phyloP scores from a whole-genome alignment of 1,284 basidiomycete species.

The Pseudozyma sp. region DNA sequence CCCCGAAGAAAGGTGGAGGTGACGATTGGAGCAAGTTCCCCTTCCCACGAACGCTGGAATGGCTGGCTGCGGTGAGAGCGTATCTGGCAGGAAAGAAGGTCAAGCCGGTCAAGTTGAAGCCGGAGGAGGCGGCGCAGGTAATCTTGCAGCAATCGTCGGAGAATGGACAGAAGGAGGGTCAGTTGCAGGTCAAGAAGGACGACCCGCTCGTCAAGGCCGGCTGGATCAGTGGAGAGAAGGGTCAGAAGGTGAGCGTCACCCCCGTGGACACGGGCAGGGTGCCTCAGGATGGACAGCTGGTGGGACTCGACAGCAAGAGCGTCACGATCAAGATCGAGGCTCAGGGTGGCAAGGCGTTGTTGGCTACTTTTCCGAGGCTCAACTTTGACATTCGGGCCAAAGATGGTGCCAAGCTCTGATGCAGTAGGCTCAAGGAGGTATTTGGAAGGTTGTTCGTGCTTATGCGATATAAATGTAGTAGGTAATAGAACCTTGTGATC shows the following conservation, averaged over 20 bases:
- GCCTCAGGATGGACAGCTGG: slow-evolving; percentile 35
- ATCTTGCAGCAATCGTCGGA: slow-evolving; percentile 20
- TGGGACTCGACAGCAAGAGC: slow-evolving; percentile 22
- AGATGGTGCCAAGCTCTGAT: slow-evolving; percentile 29
- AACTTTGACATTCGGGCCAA: slow-evolving; percentile 43
- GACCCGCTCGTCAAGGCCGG: slow-evolving; percentile 44
- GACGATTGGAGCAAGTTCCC: slow-evolving; percentile 30
- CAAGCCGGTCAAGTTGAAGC: slow-evolving; percentile 22
- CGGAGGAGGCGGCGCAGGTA: slow-evolving; percentile 27
- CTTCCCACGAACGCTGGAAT: slow-evolving; percentile 29
- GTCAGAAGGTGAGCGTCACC: slow-evolving; percentile 37
- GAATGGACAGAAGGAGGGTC: background rate
- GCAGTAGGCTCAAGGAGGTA: background rate
- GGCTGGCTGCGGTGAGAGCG: slow-evolving; percentile 25
- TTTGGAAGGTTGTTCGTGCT: background rate
- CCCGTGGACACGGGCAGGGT: slow-evolving; percentile 46
- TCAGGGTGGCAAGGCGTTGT: slow-evolving; percentile 16
- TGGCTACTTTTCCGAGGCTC: slow-evolving; percentile 41
- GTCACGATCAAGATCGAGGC: slow-evolving; percentile 31
- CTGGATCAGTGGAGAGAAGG: slow-evolving; percentile 40
- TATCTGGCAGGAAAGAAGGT: slow-evolving; percentile 23
- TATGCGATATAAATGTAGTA: background rate
- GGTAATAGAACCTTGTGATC: too few species aligned
- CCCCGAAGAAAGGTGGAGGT: slow-evolving; percentile 9
- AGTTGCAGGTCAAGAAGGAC: slow-evolving; percentile 11